Conservation (phyloP, 257 asterid genomes). For the Plectranthus barbatus region DNA sequence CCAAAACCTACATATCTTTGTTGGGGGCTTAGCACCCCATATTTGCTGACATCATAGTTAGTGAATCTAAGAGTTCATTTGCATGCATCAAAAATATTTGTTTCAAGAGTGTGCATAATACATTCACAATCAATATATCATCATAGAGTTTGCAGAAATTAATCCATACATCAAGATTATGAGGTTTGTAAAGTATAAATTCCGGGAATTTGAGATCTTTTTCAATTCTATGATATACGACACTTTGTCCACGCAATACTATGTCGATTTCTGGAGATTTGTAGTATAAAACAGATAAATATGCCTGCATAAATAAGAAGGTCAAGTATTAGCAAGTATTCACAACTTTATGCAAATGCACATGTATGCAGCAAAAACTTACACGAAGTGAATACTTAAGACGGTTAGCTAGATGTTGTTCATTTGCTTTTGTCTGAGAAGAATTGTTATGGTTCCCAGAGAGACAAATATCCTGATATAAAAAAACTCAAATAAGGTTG, state of each 20-base stretch:
- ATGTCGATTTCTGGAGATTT: slow-evolving; percentile 52
- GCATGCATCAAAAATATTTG: neutral
- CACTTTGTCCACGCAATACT: slow-evolving; percentile 55
- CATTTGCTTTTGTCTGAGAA: slow-evolving; percentile 26
- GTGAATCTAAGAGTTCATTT: neutral
- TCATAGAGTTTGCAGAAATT: neutral
- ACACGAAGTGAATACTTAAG: slow-evolving; percentile 80
- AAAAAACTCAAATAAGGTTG: slow-evolving; percentile 12
- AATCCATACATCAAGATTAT: slow-evolving; percentile 42
- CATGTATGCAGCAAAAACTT: slow-evolving; percentile 26
- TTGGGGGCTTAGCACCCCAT: neutral
- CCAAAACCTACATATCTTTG: neutral
- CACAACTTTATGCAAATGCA: neutral
- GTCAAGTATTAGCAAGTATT: slow-evolving; percentile 11
- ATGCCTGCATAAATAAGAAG: slow-evolving; percentile 54
- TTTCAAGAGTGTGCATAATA: neutral
- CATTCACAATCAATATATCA: neutral
- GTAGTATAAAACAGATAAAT: slow-evolving; percentile 72
- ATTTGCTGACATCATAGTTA: neutral
- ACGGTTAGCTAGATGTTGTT: slow-evolving; percentile 75
- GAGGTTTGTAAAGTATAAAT: slow-evolving; percentile 71
- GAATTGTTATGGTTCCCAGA: slow-evolving; percentile 24
- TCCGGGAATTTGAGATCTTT: slow-evolving; percentile 69
- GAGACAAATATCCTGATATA: slow-evolving; percentile 65
- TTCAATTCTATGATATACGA: slow-evolving; percentile 67